These are phyloP conservation scores for Nakazawaea anatomiae DNA, from an alignment of 805 yeast species.

Conservation along the genomic window DNA sequence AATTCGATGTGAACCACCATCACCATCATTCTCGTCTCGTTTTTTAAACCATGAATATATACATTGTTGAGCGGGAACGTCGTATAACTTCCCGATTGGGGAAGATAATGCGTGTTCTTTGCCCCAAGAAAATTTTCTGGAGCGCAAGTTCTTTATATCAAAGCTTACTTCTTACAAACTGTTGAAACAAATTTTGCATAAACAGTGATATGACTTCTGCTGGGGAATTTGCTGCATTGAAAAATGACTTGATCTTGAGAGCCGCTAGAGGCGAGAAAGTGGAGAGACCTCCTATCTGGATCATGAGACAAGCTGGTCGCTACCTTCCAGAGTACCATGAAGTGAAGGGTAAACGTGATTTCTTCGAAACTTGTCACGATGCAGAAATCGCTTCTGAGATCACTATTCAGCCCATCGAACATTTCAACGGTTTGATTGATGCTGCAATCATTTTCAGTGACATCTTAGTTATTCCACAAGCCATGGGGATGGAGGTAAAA, in stretches of 20 bases:
- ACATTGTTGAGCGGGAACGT: too few species aligned
- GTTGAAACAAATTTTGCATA: too few species aligned
- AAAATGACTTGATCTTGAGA: conserved; percentile 85
- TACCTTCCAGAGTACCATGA: conserved; percentile 88
- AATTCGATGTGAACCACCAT: too few species aligned
- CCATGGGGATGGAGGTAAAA: conserved; percentile 92
- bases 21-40: too few species aligned
- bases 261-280: conserved; percentile 89
- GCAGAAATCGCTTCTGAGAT: conserved; percentile 91
- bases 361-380: conserved; percentile 92
- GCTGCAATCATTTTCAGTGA: conserved; percentile 97
- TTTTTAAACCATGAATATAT: too few species aligned
- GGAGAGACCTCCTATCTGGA: conserved; percentile 97
- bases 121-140: too few species aligned
- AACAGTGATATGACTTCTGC: conserved; percentile 1
- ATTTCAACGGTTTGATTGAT: conserved; percentile 82
- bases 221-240: conserved; percentile 59
- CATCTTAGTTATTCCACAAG: conserved; percentile 94
- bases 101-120: too few species aligned
- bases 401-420: conserved; percentile 93
- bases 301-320: conserved; percentile 98
- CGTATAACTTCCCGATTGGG: too few species aligned
- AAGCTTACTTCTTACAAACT: too few species aligned
- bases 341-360: conserved; percentile 80
- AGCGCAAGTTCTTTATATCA: too few species aligned